Conservation (phyloP, 2,329 filamentous ascomycete species). For the Thielaviopsis punctulata region DNA sequence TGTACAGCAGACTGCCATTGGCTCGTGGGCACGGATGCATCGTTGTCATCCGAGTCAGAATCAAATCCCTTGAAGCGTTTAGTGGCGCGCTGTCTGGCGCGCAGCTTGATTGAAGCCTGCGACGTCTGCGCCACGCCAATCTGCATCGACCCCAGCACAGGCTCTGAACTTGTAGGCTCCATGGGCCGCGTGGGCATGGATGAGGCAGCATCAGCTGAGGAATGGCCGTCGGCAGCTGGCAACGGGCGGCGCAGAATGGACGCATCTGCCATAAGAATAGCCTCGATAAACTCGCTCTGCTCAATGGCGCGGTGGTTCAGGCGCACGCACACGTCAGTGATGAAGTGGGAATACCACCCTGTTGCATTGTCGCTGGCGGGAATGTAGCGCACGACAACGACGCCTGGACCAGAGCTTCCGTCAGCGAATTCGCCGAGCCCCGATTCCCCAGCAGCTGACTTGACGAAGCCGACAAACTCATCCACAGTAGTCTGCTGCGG, state of each 20-base stretch:
- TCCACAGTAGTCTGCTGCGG: constrained; percentile 48
- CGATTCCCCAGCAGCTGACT: constrained; percentile 57
- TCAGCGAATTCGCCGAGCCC: constrained; percentile 46
- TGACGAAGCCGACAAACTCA: constrained; percentile 65
- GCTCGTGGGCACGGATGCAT: constrained; percentile 11
- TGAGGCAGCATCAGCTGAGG: constrained; percentile 16
- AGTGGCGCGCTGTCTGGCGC: constrained; percentile 25
- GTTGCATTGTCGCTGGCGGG: constrained; percentile 34
- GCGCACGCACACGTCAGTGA: constrained; percentile 48
- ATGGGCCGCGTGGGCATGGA: neutral
- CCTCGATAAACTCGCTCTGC: constrained; percentile 82
- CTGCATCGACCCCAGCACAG: neutral
- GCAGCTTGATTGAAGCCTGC: constrained; percentile 14
- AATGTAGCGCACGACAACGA: constrained; percentile 61
- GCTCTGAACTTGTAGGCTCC: neutral
- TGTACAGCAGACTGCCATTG: neutral
- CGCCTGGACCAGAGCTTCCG: constrained; percentile 47
- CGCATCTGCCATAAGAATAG: constrained; percentile 67
- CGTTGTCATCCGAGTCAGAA: constrained; percentile 27
- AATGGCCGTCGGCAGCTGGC: constrained; percentile 24
- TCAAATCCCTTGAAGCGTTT: constrained; percentile 60
- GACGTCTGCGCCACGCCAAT: neutral
- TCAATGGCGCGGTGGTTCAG: constrained; percentile 71
- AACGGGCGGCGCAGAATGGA: constrained; percentile 52
- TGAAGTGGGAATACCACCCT: constrained; percentile 54